Conservation (phyloP, 2,329 filamentous ascomycete species). For the Botrytis fabae region DNA sequence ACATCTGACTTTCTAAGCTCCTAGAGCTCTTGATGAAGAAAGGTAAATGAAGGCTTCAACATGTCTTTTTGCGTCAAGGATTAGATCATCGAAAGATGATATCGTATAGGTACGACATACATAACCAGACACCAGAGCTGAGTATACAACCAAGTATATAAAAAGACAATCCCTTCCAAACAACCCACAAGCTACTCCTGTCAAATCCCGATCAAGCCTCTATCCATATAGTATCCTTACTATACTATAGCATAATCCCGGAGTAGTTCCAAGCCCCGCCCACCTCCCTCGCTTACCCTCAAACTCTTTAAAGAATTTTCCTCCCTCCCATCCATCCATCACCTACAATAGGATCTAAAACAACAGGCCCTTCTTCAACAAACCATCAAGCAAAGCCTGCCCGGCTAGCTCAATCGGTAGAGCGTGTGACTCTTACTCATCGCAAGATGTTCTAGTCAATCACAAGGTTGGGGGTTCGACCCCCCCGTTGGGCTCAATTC, state of each 20-base stretch:
- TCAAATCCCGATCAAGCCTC: not conserved
- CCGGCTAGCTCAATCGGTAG: slow-evolving; percentile 40
- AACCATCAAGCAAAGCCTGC: slow-evolving; percentile 10
- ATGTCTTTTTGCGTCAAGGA: not conserved
- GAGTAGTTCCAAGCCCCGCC: not conserved
- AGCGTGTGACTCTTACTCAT: slow-evolving; percentile 39
- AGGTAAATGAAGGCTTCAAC: not conserved
- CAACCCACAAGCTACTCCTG: not conserved
- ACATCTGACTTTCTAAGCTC: not conserved
- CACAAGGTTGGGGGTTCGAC: slow-evolving; percentile 12
- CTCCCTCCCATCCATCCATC: not conserved
- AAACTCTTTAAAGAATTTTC: slow-evolving; percentile 1
- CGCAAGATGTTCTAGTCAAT: not conserved
- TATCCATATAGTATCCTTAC: not conserved
- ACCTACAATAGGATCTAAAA: not conserved
- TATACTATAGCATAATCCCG: not conserved
- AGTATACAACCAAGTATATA: not conserved
- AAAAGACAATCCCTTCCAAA: not conserved
- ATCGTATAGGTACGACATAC: not conserved
- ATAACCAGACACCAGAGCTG: not conserved
- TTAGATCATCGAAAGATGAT: not conserved
- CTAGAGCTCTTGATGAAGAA: not conserved
- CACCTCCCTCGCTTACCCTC: slow-evolving; percentile 1
- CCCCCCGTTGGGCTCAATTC: slow-evolving; percentile 15
- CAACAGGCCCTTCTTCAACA: rapidly evolving